A percentile compares a stretch with the other conserved stretches of the same genome.
Evolutionary conservation across 169 alveolate genomes (phyloP).

Genomic region (Plasmodium gallinaceum): DNA sequence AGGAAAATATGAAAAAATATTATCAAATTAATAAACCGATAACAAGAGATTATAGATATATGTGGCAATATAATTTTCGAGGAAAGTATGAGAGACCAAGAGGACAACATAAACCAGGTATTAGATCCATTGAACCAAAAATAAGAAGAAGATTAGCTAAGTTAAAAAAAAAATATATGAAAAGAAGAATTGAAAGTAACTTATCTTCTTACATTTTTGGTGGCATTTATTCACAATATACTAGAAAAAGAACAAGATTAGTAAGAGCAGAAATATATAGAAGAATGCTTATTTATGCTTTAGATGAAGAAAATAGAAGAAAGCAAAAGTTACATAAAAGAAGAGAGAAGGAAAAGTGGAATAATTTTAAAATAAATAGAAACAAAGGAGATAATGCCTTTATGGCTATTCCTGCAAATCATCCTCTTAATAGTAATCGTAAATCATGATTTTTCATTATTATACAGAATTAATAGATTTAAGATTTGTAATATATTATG

Average conservation of each 20-base stretch:
- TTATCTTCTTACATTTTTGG: conserved; percentile 83
- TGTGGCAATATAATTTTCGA: conserved; percentile 89
- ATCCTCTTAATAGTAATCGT: conserved; percentile 15
- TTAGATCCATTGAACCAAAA: conserved; percentile 80
- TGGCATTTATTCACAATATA: conserved; percentile 80
- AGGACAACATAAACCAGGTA: conserved; percentile 91
- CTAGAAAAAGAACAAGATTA: conserved; percentile 76
- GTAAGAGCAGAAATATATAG: conserved; percentile 82
- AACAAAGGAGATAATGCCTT: conserved; percentile 72
- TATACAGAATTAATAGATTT: no score
- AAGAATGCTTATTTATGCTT: conserved; percentile 81
- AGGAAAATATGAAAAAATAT: conserved; percentile 31
- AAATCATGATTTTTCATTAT: no score
- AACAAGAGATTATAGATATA: conserved; percentile 90
- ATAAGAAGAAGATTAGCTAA: conserved; percentile 77
- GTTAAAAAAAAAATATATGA: conserved; percentile 79
- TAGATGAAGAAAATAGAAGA: conserved; percentile 83
- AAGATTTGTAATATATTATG: no score
- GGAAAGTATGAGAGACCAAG: conserved; percentile 83
- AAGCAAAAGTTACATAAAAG: conserved; percentile 78
- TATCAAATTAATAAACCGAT: conserved; percentile 81
- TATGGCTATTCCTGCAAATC: conserved; percentile 71
- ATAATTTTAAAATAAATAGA: conserved; percentile 69
- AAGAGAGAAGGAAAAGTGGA: conserved; percentile 77
- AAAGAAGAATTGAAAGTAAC: conserved; percentile 79